These are phyloP conservation scores for Alloascoidea africana DNA, from an alignment of 805 yeast genomes.

Conservation along the genomic window DNA sequence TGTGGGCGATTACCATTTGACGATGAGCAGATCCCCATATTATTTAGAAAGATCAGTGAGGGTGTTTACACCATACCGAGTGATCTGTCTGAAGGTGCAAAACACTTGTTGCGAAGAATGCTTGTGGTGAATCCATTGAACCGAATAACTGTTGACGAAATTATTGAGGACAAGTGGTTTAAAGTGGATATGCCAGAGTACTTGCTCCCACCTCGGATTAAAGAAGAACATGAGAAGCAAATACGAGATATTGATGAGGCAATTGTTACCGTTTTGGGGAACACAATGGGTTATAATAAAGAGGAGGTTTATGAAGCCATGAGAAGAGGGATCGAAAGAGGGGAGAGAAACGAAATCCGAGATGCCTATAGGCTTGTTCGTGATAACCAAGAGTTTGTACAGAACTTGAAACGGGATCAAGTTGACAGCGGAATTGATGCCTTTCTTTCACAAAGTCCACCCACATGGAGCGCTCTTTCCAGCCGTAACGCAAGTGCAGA, in stretches of 20 bases:
- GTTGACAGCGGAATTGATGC: not conserved
- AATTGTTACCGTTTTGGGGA: slow-evolving; percentile 56
- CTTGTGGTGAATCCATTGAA: slow-evolving; percentile 88
- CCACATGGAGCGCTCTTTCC: not conserved
- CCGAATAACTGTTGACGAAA: slow-evolving; percentile 84
- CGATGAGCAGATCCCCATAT: slow-evolving; percentile 89
- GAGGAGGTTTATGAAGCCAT: slow-evolving; percentile 71
- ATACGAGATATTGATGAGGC: slow-evolving; percentile 44
- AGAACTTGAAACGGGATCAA: slow-evolving; percentile 18
- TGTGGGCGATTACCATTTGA: slow-evolving; percentile 94
- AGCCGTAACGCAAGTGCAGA: not conserved
- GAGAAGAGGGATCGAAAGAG: slow-evolving; percentile 22
- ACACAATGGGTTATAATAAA: slow-evolving; percentile 79
- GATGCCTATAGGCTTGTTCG: slow-evolving; percentile 75
- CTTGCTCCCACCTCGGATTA: slow-evolving; percentile 38
- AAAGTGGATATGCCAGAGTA: slow-evolving; percentile 67
- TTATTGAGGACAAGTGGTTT: slow-evolving; percentile 92
- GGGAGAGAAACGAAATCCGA: slow-evolving; percentile 46
- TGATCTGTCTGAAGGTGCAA: slow-evolving; percentile 74
- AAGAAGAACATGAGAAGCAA: slow-evolving; percentile 15
- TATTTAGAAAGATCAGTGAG: slow-evolving; percentile 81
- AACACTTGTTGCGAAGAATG: slow-evolving; percentile 72
- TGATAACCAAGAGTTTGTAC: slow-evolving; percentile 59
- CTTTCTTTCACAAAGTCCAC: not conserved
- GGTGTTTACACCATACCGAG: slow-evolving; percentile 89